Percentiles rank a stretch among this genome's conserved stretches.
Evolutionary conservation across 1,284 basidiomycete species (phyloP).

Genomic region (Ustilago curta): DNA sequence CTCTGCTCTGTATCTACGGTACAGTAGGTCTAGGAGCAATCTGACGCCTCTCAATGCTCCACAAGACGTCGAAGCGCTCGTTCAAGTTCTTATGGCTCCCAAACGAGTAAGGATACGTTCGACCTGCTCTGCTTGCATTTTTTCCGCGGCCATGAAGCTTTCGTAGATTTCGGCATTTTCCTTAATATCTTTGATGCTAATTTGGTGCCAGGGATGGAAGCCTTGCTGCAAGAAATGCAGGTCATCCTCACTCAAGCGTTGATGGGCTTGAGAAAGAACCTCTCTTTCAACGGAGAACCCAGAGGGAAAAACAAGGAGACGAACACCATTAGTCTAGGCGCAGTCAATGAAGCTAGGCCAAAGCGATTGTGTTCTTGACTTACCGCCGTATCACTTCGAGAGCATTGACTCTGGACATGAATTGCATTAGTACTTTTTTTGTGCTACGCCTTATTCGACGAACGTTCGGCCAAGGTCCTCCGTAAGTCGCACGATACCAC

Average conservation of each 20-base stretch:
- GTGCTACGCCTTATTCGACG: too few relatives aligned
- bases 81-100: too few relatives aligned
- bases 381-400: too few relatives aligned
- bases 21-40: too few relatives aligned
- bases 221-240: background rate
- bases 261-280: background rate
- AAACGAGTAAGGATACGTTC: constrained; percentile 13
- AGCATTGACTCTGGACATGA: too few relatives aligned
- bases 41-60: background rate
- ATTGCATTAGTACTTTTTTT: too few relatives aligned
- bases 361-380: too few relatives aligned
- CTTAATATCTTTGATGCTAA: background rate
- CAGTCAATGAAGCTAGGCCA: too few relatives aligned
- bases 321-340: background rate
- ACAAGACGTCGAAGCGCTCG: too few relatives aligned
- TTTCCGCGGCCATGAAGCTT: constrained; percentile 7
- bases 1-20: too few relatives aligned
- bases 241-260: background rate
- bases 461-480: too few relatives aligned
- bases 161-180: background rate
- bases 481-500: too few relatives aligned
- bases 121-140: background rate
- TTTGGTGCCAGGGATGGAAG: background rate
- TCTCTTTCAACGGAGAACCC: background rate
- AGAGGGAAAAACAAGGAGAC: background rate